Evolutionary conservation across 2,329 filamentous ascomycete species (phyloP), one percentile per base, ranked within the genome.

Genomic region (Chaetomium olivaceum): DNA sequence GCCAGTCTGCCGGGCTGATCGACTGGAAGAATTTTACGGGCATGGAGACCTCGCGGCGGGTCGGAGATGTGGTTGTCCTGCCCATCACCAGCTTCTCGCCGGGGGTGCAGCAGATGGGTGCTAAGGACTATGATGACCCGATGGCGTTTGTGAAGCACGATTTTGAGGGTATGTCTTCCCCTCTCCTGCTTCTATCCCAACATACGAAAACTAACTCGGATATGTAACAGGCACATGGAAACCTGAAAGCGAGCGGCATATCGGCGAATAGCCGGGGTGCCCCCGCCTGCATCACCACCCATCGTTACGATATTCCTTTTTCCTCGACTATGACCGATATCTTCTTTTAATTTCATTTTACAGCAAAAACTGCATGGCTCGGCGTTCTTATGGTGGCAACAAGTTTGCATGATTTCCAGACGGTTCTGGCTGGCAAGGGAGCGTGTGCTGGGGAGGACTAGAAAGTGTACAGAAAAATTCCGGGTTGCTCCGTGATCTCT

Each of bases 81-180:
- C 95, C 95, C 29, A 98, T 99, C 73, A 99, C 95, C 7, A 94
- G 93, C 78, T 99, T 99, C 82, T 97, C 93, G 73, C 95, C 95
- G 0, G 95, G 95, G 29, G 92, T 98, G 54, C 86, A 89, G 72
- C 93, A 97, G 76, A 98, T 97, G 93, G 91, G 91, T 14, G 91
- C 95, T 55, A 89, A 89, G 73, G 93, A 96, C 68, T 85, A 89
- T 51, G 92, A 97, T 71, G 90, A 98, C 76, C 92, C 93, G 1
- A 94, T 97, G 92, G 95, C 95, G 1, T 98, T 96, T 82, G 95
- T 99, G 67, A 93, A 95, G 80, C 95, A 99, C 80, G 89, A 93
- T 63, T 99, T 99, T 77, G 92, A 96, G 82, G 95, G 94, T 96
- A 81, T 71, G 84, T 29, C 27, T 29, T 21, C 12, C 12, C 31